Evolutionary conservation across 305 asterid species (phyloP).

Genomic region (Fraxinus albicans): DNA sequence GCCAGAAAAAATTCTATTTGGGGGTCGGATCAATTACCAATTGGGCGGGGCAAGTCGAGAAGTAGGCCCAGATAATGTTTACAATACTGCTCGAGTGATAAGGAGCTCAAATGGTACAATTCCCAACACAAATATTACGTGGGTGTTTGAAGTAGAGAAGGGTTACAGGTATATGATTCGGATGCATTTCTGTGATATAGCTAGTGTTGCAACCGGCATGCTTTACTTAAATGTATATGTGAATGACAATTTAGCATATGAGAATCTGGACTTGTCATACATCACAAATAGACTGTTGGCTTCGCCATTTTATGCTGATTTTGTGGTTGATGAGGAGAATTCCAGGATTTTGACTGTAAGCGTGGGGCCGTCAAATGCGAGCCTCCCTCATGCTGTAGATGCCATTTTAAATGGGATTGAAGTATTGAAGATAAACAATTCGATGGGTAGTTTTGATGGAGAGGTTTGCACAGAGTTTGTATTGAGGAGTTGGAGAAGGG

Average conservation of each 20-base stretch:
- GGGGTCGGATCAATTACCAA: slow-evolving; percentile 64
- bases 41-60: slow-evolving; percentile 80
- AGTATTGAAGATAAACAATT: slow-evolving; percentile 72
- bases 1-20: slow-evolving; percentile 42
- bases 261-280: slow-evolving; percentile 62
- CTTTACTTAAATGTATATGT: slow-evolving; percentile 77
- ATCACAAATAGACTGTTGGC: slow-evolving; percentile 57
- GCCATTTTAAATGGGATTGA: slow-evolving; percentile 86
- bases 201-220: slow-evolving; percentile 52
- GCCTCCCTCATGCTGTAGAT: slow-evolving; percentile 62
- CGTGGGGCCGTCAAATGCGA: slow-evolving; percentile 71
- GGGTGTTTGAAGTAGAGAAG: slow-evolving; percentile 62
- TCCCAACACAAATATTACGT: slow-evolving; percentile 50
- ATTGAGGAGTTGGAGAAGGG: slow-evolving; percentile 61
- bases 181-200: slow-evolving; percentile 89
- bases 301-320: slow-evolving; percentile 89
- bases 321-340: slow-evolving; percentile 47
- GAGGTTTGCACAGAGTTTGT: slow-evolving; percentile 51
- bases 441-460: slow-evolving; percentile 72
- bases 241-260: slow-evolving; percentile 68
- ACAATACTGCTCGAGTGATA: slow-evolving; percentile 72
- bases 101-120: slow-evolving; percentile 43
- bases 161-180: slow-evolving; percentile 65
- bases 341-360: slow-evolving; percentile 47
- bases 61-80: slow-evolving; percentile 85